A percentile compares a stretch with the other conserved stretches of the same genome.
These are phyloP conservation scores for Colletotrichum higginsianum DNA, from an alignment of 2,329 filamentous ascomycete genomes.

Conservation along the genomic window DNA sequence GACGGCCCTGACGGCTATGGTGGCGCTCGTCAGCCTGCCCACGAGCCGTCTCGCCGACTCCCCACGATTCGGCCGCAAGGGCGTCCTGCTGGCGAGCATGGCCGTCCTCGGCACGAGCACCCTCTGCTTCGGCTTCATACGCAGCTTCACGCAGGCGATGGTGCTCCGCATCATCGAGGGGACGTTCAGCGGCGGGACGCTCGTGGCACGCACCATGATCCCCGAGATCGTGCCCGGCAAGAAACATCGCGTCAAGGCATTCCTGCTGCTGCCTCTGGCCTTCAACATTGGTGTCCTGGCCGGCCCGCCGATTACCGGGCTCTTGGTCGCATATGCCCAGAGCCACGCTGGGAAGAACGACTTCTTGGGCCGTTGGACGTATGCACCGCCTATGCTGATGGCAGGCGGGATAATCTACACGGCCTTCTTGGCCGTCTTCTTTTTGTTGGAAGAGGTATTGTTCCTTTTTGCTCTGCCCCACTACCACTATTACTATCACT, in stretches of 20 bases:
- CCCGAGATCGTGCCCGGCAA: slow-evolving; percentile 8
- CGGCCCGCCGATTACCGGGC: neutral
- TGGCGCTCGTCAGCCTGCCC: slow-evolving; percentile 6
- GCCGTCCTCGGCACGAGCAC: slow-evolving; percentile 4
- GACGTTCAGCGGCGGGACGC: neutral
- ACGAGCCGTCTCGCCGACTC: slow-evolving; percentile 12
- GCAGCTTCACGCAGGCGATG: neutral
- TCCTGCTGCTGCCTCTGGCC: neutral
- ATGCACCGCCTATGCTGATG: slow-evolving; percentile 2
- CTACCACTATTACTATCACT: too few relatives aligned
- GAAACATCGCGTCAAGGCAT: slow-evolving; percentile 1
- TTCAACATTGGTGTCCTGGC: neutral
- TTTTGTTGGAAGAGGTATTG: neutral
- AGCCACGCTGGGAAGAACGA: neutral
- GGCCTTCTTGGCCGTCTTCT: slow-evolving; percentile 8
- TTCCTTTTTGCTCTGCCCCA: too few relatives aligned
- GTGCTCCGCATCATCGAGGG: slow-evolving; percentile 1
- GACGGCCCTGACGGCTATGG: slow-evolving; percentile 1
- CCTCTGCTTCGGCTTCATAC: slow-evolving; percentile 11
- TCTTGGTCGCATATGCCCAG: neutral
- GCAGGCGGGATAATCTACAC: neutral
- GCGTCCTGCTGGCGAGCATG: slow-evolving; percentile 4
- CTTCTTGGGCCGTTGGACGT: slow-evolving; percentile 8
- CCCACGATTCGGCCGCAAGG: slow-evolving; percentile 5
- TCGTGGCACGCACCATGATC: slow-evolving; percentile 9